Evolutionary conservation across 441 rosid species (phyloP).

Genomic region (Capsella rubella): DNA sequence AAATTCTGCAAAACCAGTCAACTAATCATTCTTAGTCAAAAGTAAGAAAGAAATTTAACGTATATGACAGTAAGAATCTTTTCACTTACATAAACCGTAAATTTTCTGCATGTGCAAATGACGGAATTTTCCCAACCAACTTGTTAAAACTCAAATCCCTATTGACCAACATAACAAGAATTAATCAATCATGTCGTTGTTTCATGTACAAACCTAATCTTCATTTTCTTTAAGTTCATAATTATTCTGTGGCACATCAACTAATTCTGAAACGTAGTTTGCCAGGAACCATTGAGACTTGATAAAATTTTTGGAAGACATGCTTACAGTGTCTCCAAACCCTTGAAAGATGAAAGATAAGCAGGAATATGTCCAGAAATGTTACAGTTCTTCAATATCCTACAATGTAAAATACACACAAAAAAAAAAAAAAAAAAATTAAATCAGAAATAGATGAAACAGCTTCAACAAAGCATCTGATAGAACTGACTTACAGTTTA

Average conservation of each 20-base stretch:
- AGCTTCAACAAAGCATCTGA: constrained; percentile 25
- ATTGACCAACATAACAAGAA: constrained; percentile 34
- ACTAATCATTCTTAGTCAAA: constrained; percentile 30
- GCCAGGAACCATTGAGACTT: constrained; percentile 5
- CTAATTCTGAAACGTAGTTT: constrained; percentile 17
- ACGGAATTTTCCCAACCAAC: constrained; percentile 65
- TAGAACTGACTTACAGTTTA: constrained; percentile 56
- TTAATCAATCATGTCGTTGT: constrained; percentile 23
- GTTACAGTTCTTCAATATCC: constrained; percentile 65
- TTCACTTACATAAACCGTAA: constrained; percentile 67
- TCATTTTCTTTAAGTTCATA: constrained; percentile 16
- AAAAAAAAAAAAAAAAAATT: neutral
- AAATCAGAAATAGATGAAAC: constrained; percentile 2
- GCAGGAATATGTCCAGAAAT: constrained; percentile 57
- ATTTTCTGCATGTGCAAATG: constrained; percentile 44
- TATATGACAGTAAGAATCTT: constrained; percentile 2
- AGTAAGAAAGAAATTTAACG: constrained; percentile 19
- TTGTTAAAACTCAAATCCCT: constrained; percentile 93
- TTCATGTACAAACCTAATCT: constrained; percentile 26
- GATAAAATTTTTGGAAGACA: constrained; percentile 5
- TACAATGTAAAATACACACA: constrained; percentile 32
- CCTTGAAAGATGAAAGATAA: constrained; percentile 51
- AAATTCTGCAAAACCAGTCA: constrained; percentile 54
- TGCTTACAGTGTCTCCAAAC: constrained; percentile 64
- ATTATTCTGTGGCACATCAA: constrained; percentile 15